Conservation (phyloP, 495 filamentous ascomycete genomes). For the Penicillium chermesinum region DNA sequence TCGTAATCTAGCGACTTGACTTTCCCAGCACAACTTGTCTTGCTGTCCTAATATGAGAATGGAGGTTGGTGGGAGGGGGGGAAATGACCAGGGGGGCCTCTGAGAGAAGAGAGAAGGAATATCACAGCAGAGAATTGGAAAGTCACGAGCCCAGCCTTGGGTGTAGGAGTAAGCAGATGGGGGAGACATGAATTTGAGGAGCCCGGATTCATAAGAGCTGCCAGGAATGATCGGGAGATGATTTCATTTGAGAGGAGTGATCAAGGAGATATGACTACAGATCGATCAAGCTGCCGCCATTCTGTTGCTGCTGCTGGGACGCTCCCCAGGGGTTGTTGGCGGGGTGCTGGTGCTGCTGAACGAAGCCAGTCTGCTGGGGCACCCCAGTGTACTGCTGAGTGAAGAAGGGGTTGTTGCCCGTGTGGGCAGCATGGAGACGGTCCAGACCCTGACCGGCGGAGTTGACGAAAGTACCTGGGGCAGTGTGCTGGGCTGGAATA, state of each 20-base stretch:
- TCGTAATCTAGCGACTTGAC: background rate
- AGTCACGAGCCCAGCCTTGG: background rate
- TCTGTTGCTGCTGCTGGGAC: conserved; percentile 56
- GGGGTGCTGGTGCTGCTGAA: conserved; percentile 54
- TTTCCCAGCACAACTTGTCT: background rate
- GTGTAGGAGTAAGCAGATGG: background rate
- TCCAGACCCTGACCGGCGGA: conserved; percentile 75
- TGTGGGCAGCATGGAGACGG: conserved; percentile 63
- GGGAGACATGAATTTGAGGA: background rate
- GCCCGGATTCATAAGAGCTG: conserved; percentile 1
- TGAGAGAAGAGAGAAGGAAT: background rate
- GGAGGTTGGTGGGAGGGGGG: no score
- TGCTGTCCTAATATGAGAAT: background rate
- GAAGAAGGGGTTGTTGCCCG: conserved; percentile 91
- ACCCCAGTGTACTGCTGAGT: conserved; percentile 70
- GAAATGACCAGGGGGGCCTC: no score
- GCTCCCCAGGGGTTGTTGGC: conserved; percentile 70
- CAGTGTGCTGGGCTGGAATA: conserved; percentile 95
- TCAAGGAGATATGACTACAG: conserved; percentile 46
- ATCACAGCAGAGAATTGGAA: background rate
- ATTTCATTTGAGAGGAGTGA: conserved; percentile 14
- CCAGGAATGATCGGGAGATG: background rate
- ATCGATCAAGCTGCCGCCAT: conserved; percentile 84
- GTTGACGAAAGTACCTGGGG: conserved; percentile 95
- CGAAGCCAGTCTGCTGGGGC: conserved; percentile 37